phyloP scores from a whole-genome alignment of 2,329 filamentous ascomycete species.

The Curvularia eragrostidis region DNA sequence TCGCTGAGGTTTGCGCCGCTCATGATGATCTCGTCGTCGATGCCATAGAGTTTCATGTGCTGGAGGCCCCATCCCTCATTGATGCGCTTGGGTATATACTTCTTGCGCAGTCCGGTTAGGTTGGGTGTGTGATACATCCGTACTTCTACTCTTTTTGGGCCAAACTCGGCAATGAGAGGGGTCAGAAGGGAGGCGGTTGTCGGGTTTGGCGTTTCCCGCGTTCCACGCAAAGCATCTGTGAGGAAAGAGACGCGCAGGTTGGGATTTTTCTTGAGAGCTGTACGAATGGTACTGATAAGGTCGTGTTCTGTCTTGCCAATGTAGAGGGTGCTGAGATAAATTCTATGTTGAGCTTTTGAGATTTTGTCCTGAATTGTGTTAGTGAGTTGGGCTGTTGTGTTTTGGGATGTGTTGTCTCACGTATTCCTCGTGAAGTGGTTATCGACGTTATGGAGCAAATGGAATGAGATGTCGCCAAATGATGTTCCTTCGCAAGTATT shows the following conservation, averaged over 20 bases:
- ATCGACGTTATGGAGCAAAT: background rate
- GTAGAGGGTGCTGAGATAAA: slow-evolving; percentile 96
- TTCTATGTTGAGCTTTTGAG: slow-evolving; percentile 73
- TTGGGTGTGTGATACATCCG: slow-evolving; percentile 99
- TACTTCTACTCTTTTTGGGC: slow-evolving; percentile 82
- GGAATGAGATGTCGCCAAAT: background rate
- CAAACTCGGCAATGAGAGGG: slow-evolving; percentile 84
- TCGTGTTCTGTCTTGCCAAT: slow-evolving; percentile 94
- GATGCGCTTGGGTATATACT: slow-evolving; percentile 82
- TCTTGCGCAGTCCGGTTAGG: slow-evolving; percentile 83
- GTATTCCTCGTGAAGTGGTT: background rate
- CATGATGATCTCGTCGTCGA: slow-evolving; percentile 94
- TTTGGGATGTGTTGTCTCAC: slow-evolving; percentile 1
- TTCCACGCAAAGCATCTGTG: slow-evolving; percentile 89
- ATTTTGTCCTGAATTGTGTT: slow-evolving; percentile 67
- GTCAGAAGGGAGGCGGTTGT: slow-evolving; percentile 89
- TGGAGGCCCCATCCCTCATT: slow-evolving; percentile 99
- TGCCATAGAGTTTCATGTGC: slow-evolving; percentile 98
- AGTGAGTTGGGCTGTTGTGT: slow-evolving; percentile 1
- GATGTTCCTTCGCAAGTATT: background rate
- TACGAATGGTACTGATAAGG: slow-evolving; percentile 77
- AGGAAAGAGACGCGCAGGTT: slow-evolving; percentile 84
- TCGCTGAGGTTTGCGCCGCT: slow-evolving; percentile 86
- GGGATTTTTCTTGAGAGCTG: slow-evolving; percentile 76
- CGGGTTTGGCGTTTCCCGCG: slow-evolving; percentile 82